Base-by-base conservation (phyloP, 2,329 filamentous ascomycete genomes). In the Aspergillus versicolor region DNA sequence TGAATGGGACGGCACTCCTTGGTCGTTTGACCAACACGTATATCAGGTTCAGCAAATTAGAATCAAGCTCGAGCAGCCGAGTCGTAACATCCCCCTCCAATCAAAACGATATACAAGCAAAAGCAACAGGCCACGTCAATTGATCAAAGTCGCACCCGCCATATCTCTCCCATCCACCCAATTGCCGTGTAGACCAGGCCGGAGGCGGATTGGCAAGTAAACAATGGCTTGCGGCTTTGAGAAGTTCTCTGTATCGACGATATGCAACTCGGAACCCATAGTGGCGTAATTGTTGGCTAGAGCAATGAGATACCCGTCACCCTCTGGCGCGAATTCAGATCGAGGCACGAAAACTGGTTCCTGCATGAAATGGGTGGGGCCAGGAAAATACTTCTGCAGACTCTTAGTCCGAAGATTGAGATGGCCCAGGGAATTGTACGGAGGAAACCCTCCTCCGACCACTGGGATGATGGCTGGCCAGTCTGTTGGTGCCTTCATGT, bases 371-470 rank as follows among this genome's bases (percentile, higher is more conserved):
- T 66, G 74, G 1, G 74, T 80, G 4, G 69, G 71, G 0, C 79
- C 78, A 0, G 78, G 72, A 54, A 76, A 81, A 62, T 74, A 82
- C 11, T 77, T 71, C 40, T 79, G 73, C 27, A 75, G n/a, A n/a
- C n/a, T n/a, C 70, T 1, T 63, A 52, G 1, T 73, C 74, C 7
- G 71, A 72, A 2, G 59, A 3, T 77, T 70, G 51, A 78, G 75
- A 56, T 81, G 77, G 17, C 72, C 78, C 9, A 82, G 65, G 15
- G 73, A 71, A 59, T 82, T 82, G 63, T 81, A 82, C 5, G 79
- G 65, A 2, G 66, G 63, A 48, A 61, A 62, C 0, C 65, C 65
- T 9, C 73, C 72, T 2, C 73, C 73, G 34, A 71, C 54, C n/a
- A 56, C 50, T 0, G 71, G 67, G 4, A 40, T 59, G n/a, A 73